Evolutionary conservation across 1,284 basidiomycete genomes (phyloP), one percentile per base, ranked within the genome.

Genomic region (Phellopilus nigrolimitatus): DNA sequence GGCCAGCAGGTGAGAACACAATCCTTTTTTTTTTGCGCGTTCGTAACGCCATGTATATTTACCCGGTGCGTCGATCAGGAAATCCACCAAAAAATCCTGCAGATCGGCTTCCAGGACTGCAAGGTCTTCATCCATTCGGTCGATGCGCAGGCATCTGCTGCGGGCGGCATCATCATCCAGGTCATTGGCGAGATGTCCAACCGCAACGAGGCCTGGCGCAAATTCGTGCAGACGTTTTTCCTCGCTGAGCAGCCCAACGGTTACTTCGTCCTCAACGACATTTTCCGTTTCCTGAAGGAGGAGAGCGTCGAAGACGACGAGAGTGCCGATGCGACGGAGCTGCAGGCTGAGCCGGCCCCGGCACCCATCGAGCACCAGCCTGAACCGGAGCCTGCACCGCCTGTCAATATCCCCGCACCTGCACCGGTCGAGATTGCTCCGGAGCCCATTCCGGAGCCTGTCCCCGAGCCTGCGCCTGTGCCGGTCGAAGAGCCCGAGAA

Each of bases 81-180:
- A 79, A 99, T 99, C 61, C 93, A 99, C 74, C 83, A 89, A 69
- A 92, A 91, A 72, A 95, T 99, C 71, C 84, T 87, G 56, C 85
- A 88, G 50, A 89, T 99, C 67, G 90, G 86, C 46, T 97, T 95
- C 71, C 75, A 95, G 65, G 88, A 98, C 68, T 95, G 93, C 80
- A 99, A 97, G 71, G 95, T 97, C 61, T 97, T 88, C 76, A 95
- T 97, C 64, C 89, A 95, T 72, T 92, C 89, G 12, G 91, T 95
- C 59, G 91, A 95, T 67, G 90, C 92, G 10, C 91, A 95, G 69
- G 88, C 91, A 41, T 97, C 94, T 40, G 90, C 91, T 53, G 87
- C 88, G 60, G 91, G 91, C 56, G 97, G 97, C 47, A 98, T 99
- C 71, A 41, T n/a, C n/a, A n/a, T n/a, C n/a, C n/a, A n/a, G n/a